Evolutionary conservation across 106 monocot genomes (phyloP).

Genomic region (Phalaenopsis aphrodite): DNA sequence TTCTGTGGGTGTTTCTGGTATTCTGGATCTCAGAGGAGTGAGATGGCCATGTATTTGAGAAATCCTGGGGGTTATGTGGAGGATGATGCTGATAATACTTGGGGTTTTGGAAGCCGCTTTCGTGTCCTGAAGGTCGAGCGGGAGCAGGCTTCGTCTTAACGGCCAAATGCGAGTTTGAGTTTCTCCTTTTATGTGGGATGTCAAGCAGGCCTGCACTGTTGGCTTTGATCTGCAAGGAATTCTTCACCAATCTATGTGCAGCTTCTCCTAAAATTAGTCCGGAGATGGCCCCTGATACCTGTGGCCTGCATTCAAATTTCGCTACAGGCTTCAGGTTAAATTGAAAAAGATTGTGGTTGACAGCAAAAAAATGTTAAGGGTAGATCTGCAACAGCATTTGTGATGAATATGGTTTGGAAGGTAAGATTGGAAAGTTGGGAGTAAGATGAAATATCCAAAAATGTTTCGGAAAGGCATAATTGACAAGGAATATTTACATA

Average conservation of each 20-base stretch:
- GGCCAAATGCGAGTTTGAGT: slow-evolving; percentile 1
- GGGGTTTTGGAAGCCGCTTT: slow-evolving; percentile 23
- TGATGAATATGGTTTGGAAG: neutral
- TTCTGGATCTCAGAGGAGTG: slow-evolving; percentile 18
- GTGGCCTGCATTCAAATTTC: slow-evolving; percentile 43
- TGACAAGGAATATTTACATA: too few species aligned
- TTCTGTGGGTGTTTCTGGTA: slow-evolving; percentile 25
- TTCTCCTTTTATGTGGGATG: slow-evolving; percentile 20
- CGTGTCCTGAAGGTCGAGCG: slow-evolving; percentile 42
- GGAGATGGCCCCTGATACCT: slow-evolving; percentile 69
- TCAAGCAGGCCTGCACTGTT: slow-evolving; percentile 32
- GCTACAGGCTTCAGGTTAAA: neutral
- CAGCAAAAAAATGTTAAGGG: neutral
- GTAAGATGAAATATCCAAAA: too few species aligned
- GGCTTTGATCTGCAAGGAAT: slow-evolving; percentile 56
- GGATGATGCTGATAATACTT: slow-evolving; percentile 2
- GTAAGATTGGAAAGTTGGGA: neutral
- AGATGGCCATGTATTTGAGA: slow-evolving; percentile 19
- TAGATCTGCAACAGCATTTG: neutral
- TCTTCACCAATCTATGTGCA: slow-evolving; percentile 77
- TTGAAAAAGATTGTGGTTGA: neutral
- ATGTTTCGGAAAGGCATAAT: too few species aligned
- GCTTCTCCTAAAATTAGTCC: slow-evolving; percentile 69
- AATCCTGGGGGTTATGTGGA: neutral
- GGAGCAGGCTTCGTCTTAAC: slow-evolving; percentile 35